A percentile compares a stretch with the other conserved stretches of the same genome.
phyloP scores from a whole-genome alignment of 495 filamentous ascomycete species.

The Penicillium cinerascens region DNA sequence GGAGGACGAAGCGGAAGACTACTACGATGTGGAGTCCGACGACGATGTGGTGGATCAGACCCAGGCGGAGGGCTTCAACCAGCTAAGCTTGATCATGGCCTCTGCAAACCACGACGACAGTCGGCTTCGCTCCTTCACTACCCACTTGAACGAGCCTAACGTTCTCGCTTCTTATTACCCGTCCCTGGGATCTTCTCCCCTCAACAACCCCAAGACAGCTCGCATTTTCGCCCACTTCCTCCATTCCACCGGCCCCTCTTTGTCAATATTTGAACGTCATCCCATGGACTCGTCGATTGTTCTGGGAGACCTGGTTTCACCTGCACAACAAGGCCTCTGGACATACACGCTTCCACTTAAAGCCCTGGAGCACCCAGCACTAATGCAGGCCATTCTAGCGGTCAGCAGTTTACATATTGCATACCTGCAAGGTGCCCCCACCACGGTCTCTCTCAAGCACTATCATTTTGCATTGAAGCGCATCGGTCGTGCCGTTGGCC shows the following conservation, averaged over 20 bases:
- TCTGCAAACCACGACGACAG: slow-evolving; percentile 50
- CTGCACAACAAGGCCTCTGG: slow-evolving; percentile 75
- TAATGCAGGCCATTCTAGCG: slow-evolving; percentile 90
- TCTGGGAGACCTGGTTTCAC: slow-evolving; percentile 62
- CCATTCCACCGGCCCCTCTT: slow-evolving; percentile 77
- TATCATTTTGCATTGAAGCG: slow-evolving; percentile 83
- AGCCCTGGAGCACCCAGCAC: slow-evolving; percentile 74
- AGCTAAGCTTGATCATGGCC: slow-evolving; percentile 42
- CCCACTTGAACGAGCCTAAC: slow-evolving; percentile 63
- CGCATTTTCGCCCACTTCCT: slow-evolving; percentile 92
- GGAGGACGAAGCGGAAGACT: slow-evolving; percentile 54
- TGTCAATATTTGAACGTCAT: slow-evolving; percentile 86
- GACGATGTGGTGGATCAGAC: slow-evolving; percentile 59
- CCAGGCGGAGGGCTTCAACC: slow-evolving; percentile 53
- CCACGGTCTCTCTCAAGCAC: slow-evolving; percentile 81
- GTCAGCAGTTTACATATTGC: slow-evolving; percentile 85
- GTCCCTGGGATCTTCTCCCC: slow-evolving; percentile 68
- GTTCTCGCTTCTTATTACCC: slow-evolving; percentile 78
- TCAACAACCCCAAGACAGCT: slow-evolving; percentile 79
- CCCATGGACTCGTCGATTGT: slow-evolving; percentile 72
- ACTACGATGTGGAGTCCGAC: slow-evolving; percentile 63
- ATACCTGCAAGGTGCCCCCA: slow-evolving; percentile 66
- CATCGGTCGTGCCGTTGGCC: slow-evolving; percentile 68
- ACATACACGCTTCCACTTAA: slow-evolving; percentile 83
- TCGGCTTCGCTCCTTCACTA: slow-evolving; percentile 57